These are phyloP conservation scores for Zostera marina DNA, from an alignment of 116 monocot species.

Conservation along the genomic window DNA sequence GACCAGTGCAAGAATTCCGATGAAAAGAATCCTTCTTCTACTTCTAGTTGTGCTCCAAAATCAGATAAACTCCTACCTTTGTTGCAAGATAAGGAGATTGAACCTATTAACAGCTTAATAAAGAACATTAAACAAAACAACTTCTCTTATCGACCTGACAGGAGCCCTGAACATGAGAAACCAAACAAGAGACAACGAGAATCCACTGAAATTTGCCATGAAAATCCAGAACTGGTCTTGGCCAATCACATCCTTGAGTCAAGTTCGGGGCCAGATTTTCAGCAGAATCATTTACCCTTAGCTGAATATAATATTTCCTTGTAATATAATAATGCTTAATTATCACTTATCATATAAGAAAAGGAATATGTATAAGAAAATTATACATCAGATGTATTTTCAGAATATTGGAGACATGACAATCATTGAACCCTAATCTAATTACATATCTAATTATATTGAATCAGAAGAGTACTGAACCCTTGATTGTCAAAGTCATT, in stretches of 20 bases:
- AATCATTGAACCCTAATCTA: too few species aligned
- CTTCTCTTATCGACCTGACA: constrained; percentile 1
- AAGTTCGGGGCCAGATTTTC: constrained; percentile 38
- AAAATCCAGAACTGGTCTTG: constrained; percentile 13
- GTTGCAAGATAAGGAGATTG: constrained; percentile 12
- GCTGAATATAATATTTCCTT: not conserved
- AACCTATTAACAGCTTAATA: constrained; percentile 3
- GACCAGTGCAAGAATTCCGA: constrained; percentile 24
- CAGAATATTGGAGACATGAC: too few species aligned
- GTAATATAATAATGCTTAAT: too few species aligned
- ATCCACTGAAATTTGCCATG: not conserved
- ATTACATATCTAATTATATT: too few species aligned
- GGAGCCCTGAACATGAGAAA: constrained; percentile 16
- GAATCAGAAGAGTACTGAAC: too few species aligned
- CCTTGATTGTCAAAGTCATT: too few species aligned
- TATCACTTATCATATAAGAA: too few species aligned
- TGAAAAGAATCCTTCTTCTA: constrained; percentile 27
- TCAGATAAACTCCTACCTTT: constrained; percentile 28
- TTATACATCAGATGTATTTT: too few species aligned
- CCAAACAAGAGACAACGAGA: constrained; percentile 15
- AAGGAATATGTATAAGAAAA: too few species aligned
- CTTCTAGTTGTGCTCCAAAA: constrained; percentile 22
- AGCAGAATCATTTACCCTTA: not conserved
- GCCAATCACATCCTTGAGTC: constrained; percentile 58
- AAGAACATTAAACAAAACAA: constrained; percentile 15